A percentile compares a stretch with the other conserved stretches of the same genome.
These are phyloP conservation scores for Fusarium circinatum DNA, from an alignment of 2,329 filamentous ascomycete genomes.

Conservation along the genomic window DNA sequence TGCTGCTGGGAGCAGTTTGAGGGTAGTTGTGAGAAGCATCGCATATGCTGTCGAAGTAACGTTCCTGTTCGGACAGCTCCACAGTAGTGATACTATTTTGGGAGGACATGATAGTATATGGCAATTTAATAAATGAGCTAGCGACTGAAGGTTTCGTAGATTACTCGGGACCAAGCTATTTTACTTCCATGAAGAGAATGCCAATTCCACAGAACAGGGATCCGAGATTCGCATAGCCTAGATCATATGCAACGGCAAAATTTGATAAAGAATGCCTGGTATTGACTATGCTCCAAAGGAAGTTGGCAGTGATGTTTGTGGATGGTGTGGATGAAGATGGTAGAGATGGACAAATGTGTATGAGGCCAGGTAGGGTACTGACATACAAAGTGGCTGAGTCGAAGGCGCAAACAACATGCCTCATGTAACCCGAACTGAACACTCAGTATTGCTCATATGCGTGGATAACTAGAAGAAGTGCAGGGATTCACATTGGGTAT, in stretches of 20 bases:
- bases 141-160: neutral
- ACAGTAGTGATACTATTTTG: neutral
- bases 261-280: neutral
- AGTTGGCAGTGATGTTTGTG: neutral
- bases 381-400: neutral
- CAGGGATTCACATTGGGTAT: neutral
- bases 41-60: neutral
- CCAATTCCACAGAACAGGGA: neutral
- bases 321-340: neutral
- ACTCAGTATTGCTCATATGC: neutral
- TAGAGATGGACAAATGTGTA: neutral
- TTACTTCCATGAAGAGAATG: neutral
- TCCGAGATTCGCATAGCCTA: neutral
- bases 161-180: neutral
- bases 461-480: neutral
- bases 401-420: neutral
- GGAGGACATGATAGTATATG: neutral
- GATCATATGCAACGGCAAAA: neutral
- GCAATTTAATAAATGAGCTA: neutral
- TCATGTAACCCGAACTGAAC: neutral
- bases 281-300: neutral
- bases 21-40: neutral
- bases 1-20: neutral
- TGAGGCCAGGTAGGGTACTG: neutral
- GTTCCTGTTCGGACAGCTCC: neutral